Conservation (phyloP, 2,329 filamentous ascomycete species). For the Arthrobotrys sinensis region DNA sequence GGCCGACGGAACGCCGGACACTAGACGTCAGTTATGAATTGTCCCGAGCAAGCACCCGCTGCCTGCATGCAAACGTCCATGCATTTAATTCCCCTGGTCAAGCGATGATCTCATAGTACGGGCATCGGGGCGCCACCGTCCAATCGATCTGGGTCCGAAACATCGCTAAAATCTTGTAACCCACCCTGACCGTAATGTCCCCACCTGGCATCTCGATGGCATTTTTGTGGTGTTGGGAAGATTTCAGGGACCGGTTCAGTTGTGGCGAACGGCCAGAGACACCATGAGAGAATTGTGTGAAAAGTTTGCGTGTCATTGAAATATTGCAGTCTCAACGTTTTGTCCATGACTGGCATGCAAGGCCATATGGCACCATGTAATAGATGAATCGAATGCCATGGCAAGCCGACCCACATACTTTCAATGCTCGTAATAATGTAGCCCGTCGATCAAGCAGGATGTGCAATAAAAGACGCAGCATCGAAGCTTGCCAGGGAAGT, state of each 20-base stretch:
- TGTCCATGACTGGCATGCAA: conserved; percentile 8
- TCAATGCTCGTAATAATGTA: conserved; percentile 27
- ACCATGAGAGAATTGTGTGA: conserved; percentile 34
- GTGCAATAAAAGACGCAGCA: conserved; percentile 55
- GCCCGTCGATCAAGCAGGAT: conserved; percentile 47
- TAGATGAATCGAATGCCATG: conserved; percentile 31
- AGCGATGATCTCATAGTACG: conserved; percentile 54
- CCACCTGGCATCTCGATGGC: conserved; percentile 19
- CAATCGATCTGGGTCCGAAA: conserved; percentile 52
- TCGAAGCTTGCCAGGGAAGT: conserved; percentile 13
- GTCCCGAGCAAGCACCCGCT: conserved; percentile 51
- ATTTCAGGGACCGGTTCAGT: conserved; percentile 47
- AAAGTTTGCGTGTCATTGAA: conserved; percentile 32
- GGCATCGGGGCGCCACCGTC: conserved; percentile 27
- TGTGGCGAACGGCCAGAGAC: conserved; percentile 52
- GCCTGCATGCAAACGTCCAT: conserved; percentile 44
- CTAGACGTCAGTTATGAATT: conserved; percentile 42
- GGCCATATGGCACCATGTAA: conserved; percentile 21
- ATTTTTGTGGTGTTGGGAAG: conserved; percentile 38
- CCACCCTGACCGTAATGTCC: conserved; percentile 52
- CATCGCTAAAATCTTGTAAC: conserved; percentile 58
- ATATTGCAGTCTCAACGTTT: conserved; percentile 4
- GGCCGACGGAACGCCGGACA: conserved; percentile 44
- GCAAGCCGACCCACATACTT: conserved; percentile 25
- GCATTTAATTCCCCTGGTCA: conserved; percentile 20